phyloP scores from a whole-genome alignment of 352 stramenopile species.

The Globisporangium sylvaticum region DNA sequence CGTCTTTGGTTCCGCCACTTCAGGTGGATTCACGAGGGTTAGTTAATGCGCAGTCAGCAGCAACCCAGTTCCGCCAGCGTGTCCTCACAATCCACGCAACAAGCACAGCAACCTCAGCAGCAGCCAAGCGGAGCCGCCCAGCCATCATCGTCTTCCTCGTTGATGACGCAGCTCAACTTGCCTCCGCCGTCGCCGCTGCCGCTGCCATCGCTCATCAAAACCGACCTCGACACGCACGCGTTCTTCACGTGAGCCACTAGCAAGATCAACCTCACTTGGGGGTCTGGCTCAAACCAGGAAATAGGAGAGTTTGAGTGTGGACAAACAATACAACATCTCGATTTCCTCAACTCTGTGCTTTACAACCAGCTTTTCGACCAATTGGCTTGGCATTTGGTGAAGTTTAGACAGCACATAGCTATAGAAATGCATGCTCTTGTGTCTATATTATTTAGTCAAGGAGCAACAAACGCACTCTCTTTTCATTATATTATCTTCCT shows the following conservation, averaged over 20 bases:
- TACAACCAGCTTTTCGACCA: too few species aligned
- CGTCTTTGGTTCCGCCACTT: conserved; percentile 21
- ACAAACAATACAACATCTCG: too few species aligned
- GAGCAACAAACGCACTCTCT: background rate
- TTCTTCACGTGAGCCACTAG: conserved; percentile 68
- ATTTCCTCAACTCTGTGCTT: too few species aligned
- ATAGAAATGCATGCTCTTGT: background rate
- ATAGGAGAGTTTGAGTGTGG: too few species aligned
- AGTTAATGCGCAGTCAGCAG: conserved; percentile 18
- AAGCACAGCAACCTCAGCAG: background rate
- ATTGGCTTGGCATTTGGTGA: too few species aligned
- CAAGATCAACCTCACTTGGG: background rate
- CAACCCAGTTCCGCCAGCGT: background rate
- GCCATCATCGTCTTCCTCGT: background rate
- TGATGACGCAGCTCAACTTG: background rate
- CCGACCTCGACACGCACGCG: conserved; percentile 76
- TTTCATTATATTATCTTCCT: background rate
- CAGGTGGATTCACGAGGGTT: conserved; percentile 27
- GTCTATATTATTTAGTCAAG: background rate
- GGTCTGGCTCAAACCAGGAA: too few species aligned
- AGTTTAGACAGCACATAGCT: too few species aligned
- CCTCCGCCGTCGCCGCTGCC: conserved; percentile 41
- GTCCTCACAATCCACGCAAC: background rate
- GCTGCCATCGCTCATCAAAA: conserved; percentile 80
- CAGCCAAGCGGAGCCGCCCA: background rate